Conservation (phyloP, 768 basidiomycete species). For the Lactifluus rugatus region DNA sequence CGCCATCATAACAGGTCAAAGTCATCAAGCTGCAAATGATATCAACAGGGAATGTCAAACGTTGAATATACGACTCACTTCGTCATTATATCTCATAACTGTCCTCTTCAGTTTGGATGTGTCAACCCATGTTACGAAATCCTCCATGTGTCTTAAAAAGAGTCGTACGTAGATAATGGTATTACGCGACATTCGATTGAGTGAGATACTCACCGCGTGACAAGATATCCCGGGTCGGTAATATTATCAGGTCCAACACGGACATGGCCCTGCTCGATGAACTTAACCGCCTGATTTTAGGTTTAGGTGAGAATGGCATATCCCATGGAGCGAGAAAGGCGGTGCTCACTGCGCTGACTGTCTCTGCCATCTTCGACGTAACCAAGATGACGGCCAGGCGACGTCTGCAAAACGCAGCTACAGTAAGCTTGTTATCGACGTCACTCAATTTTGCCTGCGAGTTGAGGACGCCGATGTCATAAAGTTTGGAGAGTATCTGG, state of each 20-base stretch:
- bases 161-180: neutral
- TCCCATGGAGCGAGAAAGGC: constrained; percentile 3
- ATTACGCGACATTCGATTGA: neutral
- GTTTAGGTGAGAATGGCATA: neutral
- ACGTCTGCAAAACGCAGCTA: constrained; percentile 87
- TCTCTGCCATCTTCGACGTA: constrained; percentile 90
- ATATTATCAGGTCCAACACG: constrained; percentile 94
- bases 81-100: constrained; percentile 93
- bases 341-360: constrained; percentile 69
- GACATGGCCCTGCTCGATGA: constrained; percentile 97
- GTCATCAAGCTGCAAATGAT: constrained; percentile 70
- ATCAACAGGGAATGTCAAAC: constrained; percentile 16
- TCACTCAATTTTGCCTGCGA: constrained; percentile 84
- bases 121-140: constrained; percentile 99
- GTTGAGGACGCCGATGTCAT: constrained; percentile 93
- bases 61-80: constrained; percentile 39
- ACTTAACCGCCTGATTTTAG: constrained; percentile 74
- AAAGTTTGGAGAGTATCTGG: constrained; percentile 86
- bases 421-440: constrained; percentile 88
- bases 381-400: constrained; percentile 89
- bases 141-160: constrained; percentile 79
- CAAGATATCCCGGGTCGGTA: constrained; percentile 92
- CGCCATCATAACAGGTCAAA: constrained; percentile 79
- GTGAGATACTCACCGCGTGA: constrained; percentile 54
- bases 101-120: constrained; percentile 94